Percentiles rank a stretch among this genome's conserved stretches.
Evolutionary conservation across 306 rosid genomes (phyloP).

Genomic region (Ammopiptanthus mongolicus): DNA sequence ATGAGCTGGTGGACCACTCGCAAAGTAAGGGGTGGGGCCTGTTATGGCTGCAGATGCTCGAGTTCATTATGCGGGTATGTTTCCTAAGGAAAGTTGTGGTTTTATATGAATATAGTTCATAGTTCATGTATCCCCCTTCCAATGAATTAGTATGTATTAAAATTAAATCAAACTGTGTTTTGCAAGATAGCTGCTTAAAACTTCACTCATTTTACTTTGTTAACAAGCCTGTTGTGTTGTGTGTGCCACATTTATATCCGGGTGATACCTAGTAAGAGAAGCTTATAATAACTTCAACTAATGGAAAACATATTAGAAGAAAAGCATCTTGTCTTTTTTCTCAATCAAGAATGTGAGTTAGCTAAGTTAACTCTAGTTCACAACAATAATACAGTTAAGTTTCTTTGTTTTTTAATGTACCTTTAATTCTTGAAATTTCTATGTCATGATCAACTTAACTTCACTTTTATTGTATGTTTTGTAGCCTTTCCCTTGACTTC

Average conservation of each 20-base stretch:
- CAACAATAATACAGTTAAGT: background rate
- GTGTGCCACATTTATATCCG: background rate
- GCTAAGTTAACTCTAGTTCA: background rate
- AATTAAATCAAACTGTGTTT: constrained; percentile 12
- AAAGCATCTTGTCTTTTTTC: background rate
- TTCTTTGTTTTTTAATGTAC: background rate
- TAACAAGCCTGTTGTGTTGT: constrained; percentile 12
- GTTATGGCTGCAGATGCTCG: constrained; percentile 43
- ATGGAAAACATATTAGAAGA: background rate
- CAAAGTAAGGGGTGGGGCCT: constrained; percentile 54
- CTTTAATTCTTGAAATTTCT: background rate
- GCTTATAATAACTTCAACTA: constrained; percentile 4
- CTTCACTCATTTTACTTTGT: constrained; percentile 20
- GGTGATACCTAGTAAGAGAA: background rate
- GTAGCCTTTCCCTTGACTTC: background rate
- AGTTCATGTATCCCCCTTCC: background rate
- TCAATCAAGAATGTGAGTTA: background rate
- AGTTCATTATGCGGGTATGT: constrained; percentile 42
- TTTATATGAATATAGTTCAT: background rate
- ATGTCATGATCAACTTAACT: background rate
- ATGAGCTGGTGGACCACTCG: constrained; percentile 56
- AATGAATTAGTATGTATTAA: background rate
- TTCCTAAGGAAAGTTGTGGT: constrained; percentile 17
- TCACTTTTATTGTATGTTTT: background rate
- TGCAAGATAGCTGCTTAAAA: background rate